Evolutionary conservation across 2,329 filamentous ascomycete genomes (phyloP), one percentile per base, ranked within the genome.

Genomic region (Penicillium psychrosexuale): DNA sequence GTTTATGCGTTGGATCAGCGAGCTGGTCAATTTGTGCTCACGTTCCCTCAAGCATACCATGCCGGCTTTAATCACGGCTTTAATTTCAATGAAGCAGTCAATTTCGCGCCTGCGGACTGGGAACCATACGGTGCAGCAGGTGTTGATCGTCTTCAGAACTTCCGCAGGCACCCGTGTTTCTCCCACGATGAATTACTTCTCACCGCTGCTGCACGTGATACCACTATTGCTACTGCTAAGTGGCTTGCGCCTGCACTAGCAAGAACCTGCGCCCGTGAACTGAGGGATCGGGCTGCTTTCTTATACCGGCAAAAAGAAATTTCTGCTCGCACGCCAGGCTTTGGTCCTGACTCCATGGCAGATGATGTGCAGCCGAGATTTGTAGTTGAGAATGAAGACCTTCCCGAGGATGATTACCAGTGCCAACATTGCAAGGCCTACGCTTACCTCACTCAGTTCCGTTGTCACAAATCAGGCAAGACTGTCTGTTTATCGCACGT

Each of bases 1-100:
- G 93, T 97, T 3, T 97, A 91, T 70, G 94, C 94, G 0, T 78
- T 97, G n/a, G 94, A 99, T 69, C 94, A 99, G 72, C 84, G 93
- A 63, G 94, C 94, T 28, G 94, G 94, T 5, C 91, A 99, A 69
- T 90, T 99, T 61, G 92, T 99, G 60, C 87, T 99, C 60, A 99
- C 94, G 0, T 99, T 97, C 66, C 94, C 94, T 0, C 90, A 96
- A 70, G 94, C 94, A 0, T 99, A 97, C 66, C 94, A 99, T 70
- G 93, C 94, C 6, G 94, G 94, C 0, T 99, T 99, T 77, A 99
- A 99, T 66, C 94, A 99, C 66, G 94, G 89, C 0, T 99, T 99
- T 78, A 99, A 99, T 70, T 96, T 97, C 74, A 99, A 99, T 65
- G 94, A 99, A 72, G 94, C 94, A 5, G 94, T 99, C 64, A 99